Percentiles rank a stretch among this genome's conserved stretches.
phyloP scores from a whole-genome alignment of 305 asterid genomes.

The Rubia peregrina region DNA sequence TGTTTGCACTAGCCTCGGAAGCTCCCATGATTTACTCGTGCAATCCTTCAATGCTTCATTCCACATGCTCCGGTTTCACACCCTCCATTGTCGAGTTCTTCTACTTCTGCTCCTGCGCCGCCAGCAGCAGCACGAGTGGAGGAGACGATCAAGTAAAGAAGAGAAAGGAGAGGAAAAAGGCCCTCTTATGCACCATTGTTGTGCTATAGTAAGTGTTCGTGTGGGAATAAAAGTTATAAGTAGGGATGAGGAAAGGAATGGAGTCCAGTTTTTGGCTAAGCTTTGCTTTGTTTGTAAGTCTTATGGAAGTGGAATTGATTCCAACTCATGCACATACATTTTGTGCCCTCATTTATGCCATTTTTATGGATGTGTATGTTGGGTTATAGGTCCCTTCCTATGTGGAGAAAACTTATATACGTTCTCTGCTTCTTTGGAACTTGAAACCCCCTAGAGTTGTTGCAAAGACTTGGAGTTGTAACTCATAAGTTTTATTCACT shows the following conservation, averaged over 20 bases:
- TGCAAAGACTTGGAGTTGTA: too few relatives aligned
- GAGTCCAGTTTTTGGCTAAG: constrained; percentile 13
- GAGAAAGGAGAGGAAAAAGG: constrained; percentile 27
- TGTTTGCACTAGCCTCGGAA: constrained; percentile 38
- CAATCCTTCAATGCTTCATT: constrained; percentile 31
- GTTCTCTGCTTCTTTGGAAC: too few relatives aligned
- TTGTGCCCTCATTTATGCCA: constrained; percentile 12
- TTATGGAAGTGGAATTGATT: constrained; percentile 26
- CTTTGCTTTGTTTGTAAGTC: constrained; percentile 44
- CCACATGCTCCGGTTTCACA: constrained; percentile 1
- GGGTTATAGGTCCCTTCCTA: too few relatives aligned
- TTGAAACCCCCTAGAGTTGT: too few relatives aligned
- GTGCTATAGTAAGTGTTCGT: not conserved
- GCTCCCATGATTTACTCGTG: constrained; percentile 59
- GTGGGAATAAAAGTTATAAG: not conserved
- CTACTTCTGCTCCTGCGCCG: constrained; percentile 8
- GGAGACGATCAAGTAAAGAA: constrained; percentile 30
- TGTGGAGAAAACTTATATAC: too few relatives aligned
- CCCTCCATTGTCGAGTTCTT: not conserved
- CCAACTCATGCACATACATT: not conserved
- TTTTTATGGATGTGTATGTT: constrained; percentile 4
- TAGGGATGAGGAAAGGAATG: constrained; percentile 16
- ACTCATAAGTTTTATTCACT: too few relatives aligned
- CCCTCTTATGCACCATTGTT: constrained; percentile 29
- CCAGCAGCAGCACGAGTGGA: constrained; percentile 15